Evolutionary conservation across 345 rosid genomes (phyloP).

Genomic region (Physaria fendleri): DNA sequence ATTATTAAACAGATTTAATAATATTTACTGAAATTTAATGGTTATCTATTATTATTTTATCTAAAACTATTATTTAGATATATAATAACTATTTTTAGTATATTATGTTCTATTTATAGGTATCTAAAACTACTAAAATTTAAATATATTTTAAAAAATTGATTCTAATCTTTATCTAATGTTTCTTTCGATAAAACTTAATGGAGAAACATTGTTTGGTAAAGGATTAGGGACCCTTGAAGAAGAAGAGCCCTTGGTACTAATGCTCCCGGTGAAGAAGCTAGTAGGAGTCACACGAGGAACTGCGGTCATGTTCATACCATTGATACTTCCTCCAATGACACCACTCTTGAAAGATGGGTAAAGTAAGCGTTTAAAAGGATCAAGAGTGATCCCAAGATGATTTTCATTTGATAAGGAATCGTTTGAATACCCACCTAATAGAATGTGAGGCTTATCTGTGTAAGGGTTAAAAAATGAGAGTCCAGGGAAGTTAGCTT

Average conservation of each 20-base stretch:
- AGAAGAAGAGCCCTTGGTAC: conserved; percentile 3
- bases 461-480: conserved; percentile 7
- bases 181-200: neutral
- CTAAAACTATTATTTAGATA: too few relatives aligned
- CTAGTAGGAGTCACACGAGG: conserved; percentile 22
- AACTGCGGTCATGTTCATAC: conserved; percentile 1
- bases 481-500: conserved; percentile 1
- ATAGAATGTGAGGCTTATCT: conserved; percentile 24
- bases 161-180: too few relatives aligned
- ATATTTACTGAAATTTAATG: too few relatives aligned
- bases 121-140: too few relatives aligned
- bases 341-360: too few relatives aligned
- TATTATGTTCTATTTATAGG: too few relatives aligned
- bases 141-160: too few relatives aligned
- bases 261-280: conserved; percentile 9
- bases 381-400: conserved; percentile 29
- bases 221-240: neutral
- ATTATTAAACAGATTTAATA: too few relatives aligned
- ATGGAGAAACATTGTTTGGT: too few relatives aligned
- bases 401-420: conserved; percentile 28
- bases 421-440: conserved; percentile 30
- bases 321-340: too few relatives aligned
- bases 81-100: too few relatives aligned
- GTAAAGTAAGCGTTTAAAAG: conserved; percentile 3
- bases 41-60: too few relatives aligned